phyloP scores from a whole-genome alignment of 768 basidiomycete genomes.

The Kondoa malvinella region DNA sequence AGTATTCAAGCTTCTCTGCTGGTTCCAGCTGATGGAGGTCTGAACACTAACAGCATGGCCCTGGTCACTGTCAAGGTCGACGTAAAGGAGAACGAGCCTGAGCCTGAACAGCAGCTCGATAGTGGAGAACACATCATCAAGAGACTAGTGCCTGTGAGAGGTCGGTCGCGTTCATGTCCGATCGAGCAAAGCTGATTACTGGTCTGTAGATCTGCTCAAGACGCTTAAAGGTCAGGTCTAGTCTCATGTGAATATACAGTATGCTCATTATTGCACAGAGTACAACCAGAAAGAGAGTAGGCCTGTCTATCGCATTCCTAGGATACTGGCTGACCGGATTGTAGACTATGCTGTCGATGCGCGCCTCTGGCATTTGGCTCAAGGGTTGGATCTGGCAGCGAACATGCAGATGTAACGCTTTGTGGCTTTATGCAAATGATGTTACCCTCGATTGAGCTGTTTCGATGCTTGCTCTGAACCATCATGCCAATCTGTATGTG shows the following conservation, averaged over 20 bases:
- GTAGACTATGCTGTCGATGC: constrained; percentile 5
- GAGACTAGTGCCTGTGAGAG: neutral
- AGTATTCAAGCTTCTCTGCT: neutral
- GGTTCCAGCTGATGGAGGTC: neutral
- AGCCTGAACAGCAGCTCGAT: neutral
- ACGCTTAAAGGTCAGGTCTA: constrained; percentile 2
- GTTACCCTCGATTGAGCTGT: too few species aligned
- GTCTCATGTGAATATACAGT: neutral
- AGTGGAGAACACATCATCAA: constrained; percentile 6
- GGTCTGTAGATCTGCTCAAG: neutral
- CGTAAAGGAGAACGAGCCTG: neutral
- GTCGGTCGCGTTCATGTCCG: neutral
- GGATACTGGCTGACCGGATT: neutral
- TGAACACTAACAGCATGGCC: neutral
- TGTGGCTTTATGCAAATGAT: too few species aligned
- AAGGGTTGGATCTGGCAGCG: neutral
- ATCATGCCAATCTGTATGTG: too few species aligned
- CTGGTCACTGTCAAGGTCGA: constrained; percentile 2
- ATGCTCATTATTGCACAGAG: neutral
- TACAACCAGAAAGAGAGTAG: constrained; percentile 2
- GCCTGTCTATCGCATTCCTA: neutral
- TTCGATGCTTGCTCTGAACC: too few species aligned
- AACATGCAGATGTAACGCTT: too few species aligned
- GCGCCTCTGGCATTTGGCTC: constrained; percentile 2
- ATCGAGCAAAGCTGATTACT: neutral